Base-by-base conservation (phyloP, 2,329 filamentous ascomycete species). In the Drechmeria coniospora region DNA sequence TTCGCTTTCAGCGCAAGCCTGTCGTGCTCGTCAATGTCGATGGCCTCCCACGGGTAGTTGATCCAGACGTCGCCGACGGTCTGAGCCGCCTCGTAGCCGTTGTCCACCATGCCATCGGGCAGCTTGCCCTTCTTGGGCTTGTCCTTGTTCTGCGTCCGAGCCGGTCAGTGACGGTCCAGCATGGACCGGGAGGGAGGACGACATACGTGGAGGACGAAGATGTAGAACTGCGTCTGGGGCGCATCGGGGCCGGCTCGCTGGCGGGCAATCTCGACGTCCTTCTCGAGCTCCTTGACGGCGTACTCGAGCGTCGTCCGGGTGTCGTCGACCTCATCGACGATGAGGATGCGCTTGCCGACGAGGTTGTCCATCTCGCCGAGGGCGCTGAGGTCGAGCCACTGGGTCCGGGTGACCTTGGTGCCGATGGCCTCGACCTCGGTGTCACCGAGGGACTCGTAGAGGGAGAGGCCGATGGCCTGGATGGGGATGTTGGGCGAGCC, bases 11-110 rank as follows among this genome's bases (percentile, higher is more conserved):
- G 59, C 12, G 83, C 79, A 32, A 76, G 51, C 34, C 60, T 56
- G 56, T 95, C 87, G 51, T 94, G 87, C 65, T 86, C 81, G 16
- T 92, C 83, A 47, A 95, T 94, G 50, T 94, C 81, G 19, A 59
- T 78, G 23, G 90, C 90, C 62, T 95, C 90, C 90, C 90, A 98
- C 11, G 90, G 90, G 59, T 98, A 98, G 67, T 83, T 92, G 52
- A 95, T 95, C 90, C 90, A 98, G 39, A 84, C 77, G 56, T 98
- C 87, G n/a, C 69, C 71, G 18, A 92, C 80, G 5, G 87, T 95
- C 48, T 78, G 65, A 14, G 90, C 83, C 14, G 90, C 90, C 40
- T 79, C 56, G 58, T 98, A 98, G 44, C 78, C 67, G 32, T 69
- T 68, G 30, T 74, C 57, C 38, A 87, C 63, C 69, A 95, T 83